A percentile compares a stretch with the other conserved stretches of the same genome.
Evolutionary conservation across 2,329 filamentous ascomycete genomes (phyloP).

Genomic region (Balansia obtecta): DNA sequence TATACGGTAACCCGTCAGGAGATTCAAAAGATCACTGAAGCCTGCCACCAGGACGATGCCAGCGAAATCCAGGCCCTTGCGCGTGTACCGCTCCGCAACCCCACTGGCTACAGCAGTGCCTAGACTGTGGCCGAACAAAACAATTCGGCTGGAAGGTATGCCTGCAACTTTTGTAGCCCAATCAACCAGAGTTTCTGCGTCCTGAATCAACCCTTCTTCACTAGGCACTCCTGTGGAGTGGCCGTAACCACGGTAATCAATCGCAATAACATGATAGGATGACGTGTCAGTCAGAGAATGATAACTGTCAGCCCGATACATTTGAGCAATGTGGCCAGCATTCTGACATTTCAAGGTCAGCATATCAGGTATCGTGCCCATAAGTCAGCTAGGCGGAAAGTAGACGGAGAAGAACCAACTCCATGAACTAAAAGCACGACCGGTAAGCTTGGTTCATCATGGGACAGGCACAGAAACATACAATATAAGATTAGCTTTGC

Average conservation of each 20-base stretch:
- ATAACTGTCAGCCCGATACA: slow-evolving; percentile 63
- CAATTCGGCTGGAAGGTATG: slow-evolving; percentile 59
- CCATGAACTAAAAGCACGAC: slow-evolving; percentile 41
- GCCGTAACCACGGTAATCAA: slow-evolving; percentile 87
- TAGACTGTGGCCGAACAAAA: slow-evolving; percentile 75
- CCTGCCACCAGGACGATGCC: slow-evolving; percentile 68
- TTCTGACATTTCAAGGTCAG: slow-evolving; percentile 40
- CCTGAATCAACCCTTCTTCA: slow-evolving; percentile 69
- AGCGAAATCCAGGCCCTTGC: slow-evolving; percentile 55
- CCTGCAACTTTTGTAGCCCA: slow-evolving; percentile 55
- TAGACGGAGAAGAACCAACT: slow-evolving; percentile 27
- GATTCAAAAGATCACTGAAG: slow-evolving; percentile 61
- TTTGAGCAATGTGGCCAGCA: slow-evolving; percentile 74
- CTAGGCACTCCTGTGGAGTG: slow-evolving; percentile 67
- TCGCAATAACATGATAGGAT: slow-evolving; percentile 67
- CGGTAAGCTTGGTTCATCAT: neutral
- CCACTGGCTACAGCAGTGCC: slow-evolving; percentile 75
- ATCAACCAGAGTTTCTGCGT: slow-evolving; percentile 61
- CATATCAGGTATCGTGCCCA: slow-evolving; percentile 16
- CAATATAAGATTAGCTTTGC: slow-evolving; percentile 53
- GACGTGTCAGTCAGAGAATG: slow-evolving; percentile 63
- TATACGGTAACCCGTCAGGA: slow-evolving; percentile 68
- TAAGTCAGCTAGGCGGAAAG: neutral
- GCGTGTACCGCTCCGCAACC: slow-evolving; percentile 57
- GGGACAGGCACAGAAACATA: slow-evolving; percentile 13